A percentile compares a stretch with the other conserved stretches of the same genome.
phyloP scores from a whole-genome alignment of 495 filamentous ascomycete species.

The Tuber borchii region DNA sequence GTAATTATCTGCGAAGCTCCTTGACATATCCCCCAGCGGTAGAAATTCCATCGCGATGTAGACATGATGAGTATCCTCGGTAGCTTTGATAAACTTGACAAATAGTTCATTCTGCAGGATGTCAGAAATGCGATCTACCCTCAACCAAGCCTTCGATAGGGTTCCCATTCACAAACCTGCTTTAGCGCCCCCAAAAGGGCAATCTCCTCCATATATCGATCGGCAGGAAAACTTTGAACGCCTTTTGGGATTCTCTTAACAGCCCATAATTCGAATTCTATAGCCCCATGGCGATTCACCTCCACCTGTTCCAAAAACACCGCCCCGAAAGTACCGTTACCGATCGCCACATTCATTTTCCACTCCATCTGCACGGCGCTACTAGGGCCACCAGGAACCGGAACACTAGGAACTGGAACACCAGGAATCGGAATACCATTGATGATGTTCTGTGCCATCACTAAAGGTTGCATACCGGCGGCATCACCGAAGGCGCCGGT shows the following conservation, averaged over 20 bases:
- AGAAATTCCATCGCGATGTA: slow-evolving; percentile 11
- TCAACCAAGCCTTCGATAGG: background rate
- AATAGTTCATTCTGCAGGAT: background rate
- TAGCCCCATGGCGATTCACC: background rate
- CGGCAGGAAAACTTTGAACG: background rate
- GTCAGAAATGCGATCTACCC: background rate
- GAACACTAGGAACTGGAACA: background rate
- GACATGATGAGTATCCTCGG: background rate
- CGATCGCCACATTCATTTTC: slow-evolving; percentile 1
- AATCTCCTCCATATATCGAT: background rate
- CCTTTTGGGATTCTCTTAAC: slow-evolving; percentile 1
- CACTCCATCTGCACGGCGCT: background rate
- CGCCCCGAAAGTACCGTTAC: background rate
- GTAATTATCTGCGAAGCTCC: background rate
- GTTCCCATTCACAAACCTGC: background rate
- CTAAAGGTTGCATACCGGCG: background rate
- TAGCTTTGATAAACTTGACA: background rate
- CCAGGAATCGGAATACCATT: background rate
- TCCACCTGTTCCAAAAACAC: background rate
- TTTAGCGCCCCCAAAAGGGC: background rate
- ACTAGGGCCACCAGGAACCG: background rate
- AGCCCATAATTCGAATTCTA: background rate
- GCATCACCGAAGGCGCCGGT: background rate
- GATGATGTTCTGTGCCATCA: background rate
- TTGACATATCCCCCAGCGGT: background rate